phyloP scores from a whole-genome alignment of 164 flowering plant species.

The Tinospora cordifolia region DNA sequence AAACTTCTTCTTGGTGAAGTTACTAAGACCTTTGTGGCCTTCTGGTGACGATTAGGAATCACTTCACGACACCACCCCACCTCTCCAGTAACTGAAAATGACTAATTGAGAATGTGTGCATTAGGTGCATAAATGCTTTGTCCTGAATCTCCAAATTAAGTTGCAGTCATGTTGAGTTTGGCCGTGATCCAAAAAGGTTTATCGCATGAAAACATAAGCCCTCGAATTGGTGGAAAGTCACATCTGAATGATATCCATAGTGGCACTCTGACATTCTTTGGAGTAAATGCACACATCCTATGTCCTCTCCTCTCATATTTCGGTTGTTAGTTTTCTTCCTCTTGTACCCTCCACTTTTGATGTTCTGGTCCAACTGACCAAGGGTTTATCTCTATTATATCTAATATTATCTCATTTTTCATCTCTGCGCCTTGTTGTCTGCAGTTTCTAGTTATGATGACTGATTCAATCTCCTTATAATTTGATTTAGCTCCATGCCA shows the following conservation, averaged over 20 bases:
- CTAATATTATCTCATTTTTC: neutral
- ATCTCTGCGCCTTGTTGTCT: neutral
- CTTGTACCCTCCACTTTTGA: neutral
- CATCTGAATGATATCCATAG: neutral
- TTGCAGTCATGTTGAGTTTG: too few relatives aligned
- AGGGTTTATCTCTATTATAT: neutral
- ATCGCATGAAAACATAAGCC: too few relatives aligned
- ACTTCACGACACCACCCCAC: too few relatives aligned
- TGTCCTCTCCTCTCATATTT: neutral
- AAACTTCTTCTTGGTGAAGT: too few relatives aligned
- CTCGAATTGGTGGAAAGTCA: neutral
- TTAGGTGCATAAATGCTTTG: too few relatives aligned
- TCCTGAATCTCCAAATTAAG: too few relatives aligned
- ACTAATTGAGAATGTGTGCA: too few relatives aligned
- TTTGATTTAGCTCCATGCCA: slow-evolving; percentile 47
- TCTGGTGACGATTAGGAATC: too few relatives aligned
- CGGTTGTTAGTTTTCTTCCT: neutral
- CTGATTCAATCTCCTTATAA: slow-evolving; percentile 16
- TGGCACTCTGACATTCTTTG: neutral
- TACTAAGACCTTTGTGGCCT: too few relatives aligned
- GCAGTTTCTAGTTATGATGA: slow-evolving; percentile 1
- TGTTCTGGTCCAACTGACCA: neutral
- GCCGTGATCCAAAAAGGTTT: too few relatives aligned
- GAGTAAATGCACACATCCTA: too few relatives aligned
- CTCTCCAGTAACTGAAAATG: too few relatives aligned